Percentiles rank a stretch among this genome's conserved stretches.
phyloP scores from a whole-genome alignment of 768 basidiomycete species.

The Myochromella boudieri region DNA sequence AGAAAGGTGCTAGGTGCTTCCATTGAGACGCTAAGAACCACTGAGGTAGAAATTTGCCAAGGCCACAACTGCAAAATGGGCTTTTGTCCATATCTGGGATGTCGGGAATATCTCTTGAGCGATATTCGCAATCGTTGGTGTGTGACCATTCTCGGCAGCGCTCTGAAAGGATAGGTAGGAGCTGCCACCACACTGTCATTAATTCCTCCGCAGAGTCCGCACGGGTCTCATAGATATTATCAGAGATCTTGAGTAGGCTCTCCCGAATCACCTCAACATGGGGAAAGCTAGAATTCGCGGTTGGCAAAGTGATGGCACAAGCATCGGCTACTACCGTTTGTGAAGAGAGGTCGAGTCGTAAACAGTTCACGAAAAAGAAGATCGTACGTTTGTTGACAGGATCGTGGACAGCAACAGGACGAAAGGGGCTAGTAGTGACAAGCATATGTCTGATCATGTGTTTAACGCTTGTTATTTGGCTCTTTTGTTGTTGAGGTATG shows the following conservation, averaged over 20 bases:
- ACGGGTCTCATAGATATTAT: conserved; percentile 1
- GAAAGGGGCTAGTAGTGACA: not conserved
- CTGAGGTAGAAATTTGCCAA: conserved; percentile 41
- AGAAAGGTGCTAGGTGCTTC: conserved; percentile 39
- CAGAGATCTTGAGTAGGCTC: conserved; percentile 41
- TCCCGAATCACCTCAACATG: no score
- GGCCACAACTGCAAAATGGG: conserved; percentile 56
- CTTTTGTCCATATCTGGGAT: conserved; percentile 31
- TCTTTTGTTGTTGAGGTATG: not conserved
- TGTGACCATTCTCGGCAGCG: conserved; percentile 57
- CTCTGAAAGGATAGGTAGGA: conserved; percentile 51
- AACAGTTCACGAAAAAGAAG: conserved; percentile 43
- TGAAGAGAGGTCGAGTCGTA: conserved; percentile 47
- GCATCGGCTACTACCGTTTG: conserved; percentile 54
- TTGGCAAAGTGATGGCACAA: no score
- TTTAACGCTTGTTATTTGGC: conserved; percentile 8
- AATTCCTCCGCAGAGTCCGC: not conserved
- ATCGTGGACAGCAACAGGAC: conserved; percentile 23
- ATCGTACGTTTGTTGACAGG: conserved; percentile 26
- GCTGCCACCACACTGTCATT: conserved; percentile 45
- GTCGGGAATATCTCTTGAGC: conserved; percentile 33
- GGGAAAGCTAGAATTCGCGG: no score
- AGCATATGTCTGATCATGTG: conserved; percentile 6
- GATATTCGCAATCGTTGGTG: conserved; percentile 47
- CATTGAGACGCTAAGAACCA: conserved; percentile 34